Conservation (phyloP, 2,329 filamentous ascomycete genomes). For the Botryotinia narcissicola region DNA sequence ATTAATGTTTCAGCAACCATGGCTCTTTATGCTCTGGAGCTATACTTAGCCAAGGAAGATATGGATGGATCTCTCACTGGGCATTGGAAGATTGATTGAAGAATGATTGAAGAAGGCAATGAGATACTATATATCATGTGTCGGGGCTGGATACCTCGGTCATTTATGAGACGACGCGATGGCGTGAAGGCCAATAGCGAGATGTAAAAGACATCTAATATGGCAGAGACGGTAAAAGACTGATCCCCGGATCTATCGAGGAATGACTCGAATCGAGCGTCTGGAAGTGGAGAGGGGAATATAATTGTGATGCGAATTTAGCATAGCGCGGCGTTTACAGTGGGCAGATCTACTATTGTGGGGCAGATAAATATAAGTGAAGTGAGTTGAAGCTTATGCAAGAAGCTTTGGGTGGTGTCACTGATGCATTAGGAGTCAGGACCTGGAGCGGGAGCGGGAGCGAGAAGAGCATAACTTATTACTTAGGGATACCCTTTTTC, state of each 20-base stretch:
- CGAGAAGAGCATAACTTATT: background rate
- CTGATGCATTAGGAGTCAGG: constrained; percentile 9
- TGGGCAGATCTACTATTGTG: constrained; percentile 12
- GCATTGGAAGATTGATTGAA: constrained; percentile 93
- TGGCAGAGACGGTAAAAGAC: background rate
- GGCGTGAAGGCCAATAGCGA: background rate
- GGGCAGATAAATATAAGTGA: constrained; percentile 3
- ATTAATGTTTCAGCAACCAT: constrained; percentile 88
- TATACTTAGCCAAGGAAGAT: constrained; percentile 82
- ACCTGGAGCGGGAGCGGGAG: background rate
- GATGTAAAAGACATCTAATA: constrained; percentile 10
- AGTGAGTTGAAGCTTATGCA: constrained; percentile 8
- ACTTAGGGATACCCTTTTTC: constrained; percentile 15
- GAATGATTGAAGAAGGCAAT: constrained; percentile 6
- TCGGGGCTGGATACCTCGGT: constrained; percentile 12
- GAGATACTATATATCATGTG: constrained; percentile 17
- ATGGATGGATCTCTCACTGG: constrained; percentile 68
- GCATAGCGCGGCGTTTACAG: constrained; percentile 19
- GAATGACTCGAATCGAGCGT: background rate
- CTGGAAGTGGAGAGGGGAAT: background rate
- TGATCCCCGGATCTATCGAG: background rate
- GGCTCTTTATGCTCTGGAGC: constrained; percentile 83
- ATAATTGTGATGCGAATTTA: constrained; percentile 15
- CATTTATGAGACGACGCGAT: background rate
- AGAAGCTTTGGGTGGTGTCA: constrained; percentile 8